phyloP scores from a whole-genome alignment of 768 basidiomycete species.

The Boletus fagicola region DNA sequence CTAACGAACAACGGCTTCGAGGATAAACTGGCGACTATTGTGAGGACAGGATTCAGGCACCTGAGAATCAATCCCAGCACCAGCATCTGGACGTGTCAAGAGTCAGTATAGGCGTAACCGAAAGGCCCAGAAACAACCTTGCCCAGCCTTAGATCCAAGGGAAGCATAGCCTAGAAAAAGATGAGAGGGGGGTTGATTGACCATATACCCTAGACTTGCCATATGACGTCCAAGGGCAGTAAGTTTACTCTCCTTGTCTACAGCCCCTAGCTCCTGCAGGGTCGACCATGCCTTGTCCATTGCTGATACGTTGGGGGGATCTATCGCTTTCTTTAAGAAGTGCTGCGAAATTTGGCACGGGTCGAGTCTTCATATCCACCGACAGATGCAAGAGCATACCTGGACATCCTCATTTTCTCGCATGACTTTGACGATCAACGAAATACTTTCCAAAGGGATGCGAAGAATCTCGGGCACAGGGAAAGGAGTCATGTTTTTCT shows the following conservation, averaged over 20 bases:
- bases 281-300: slow-evolving; percentile 76
- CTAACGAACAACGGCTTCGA: slow-evolving; percentile 84
- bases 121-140: slow-evolving; percentile 49
- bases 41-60: slow-evolving; percentile 78
- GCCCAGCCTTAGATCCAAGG: slow-evolving; percentile 81
- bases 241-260: slow-evolving; percentile 58
- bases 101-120: slow-evolving; percentile 1
- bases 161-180: slow-evolving; percentile 67
- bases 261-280: slow-evolving; percentile 75
- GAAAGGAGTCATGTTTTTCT: slow-evolving; percentile 64
- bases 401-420: slow-evolving; percentile 76
- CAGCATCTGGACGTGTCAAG: slow-evolving; percentile 62
- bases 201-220: slow-evolving; percentile 34
- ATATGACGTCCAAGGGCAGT: slow-evolving; percentile 85
- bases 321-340: slow-evolving; percentile 73
- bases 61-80: slow-evolving; percentile 80
- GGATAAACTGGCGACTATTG: slow-evolving; percentile 78
- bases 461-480: slow-evolving; percentile 87
- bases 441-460: slow-evolving; percentile 80
- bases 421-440: slow-evolving; percentile 78
- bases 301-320: slow-evolving; percentile 74
- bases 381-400: slow-evolving; percentile 37
- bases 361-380: neutral
- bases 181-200: neutral
- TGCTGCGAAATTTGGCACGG: slow-evolving; percentile 35